Base-by-base conservation (phyloP, 768 basidiomycete species). In the Gymnopilus junonius region DNA sequence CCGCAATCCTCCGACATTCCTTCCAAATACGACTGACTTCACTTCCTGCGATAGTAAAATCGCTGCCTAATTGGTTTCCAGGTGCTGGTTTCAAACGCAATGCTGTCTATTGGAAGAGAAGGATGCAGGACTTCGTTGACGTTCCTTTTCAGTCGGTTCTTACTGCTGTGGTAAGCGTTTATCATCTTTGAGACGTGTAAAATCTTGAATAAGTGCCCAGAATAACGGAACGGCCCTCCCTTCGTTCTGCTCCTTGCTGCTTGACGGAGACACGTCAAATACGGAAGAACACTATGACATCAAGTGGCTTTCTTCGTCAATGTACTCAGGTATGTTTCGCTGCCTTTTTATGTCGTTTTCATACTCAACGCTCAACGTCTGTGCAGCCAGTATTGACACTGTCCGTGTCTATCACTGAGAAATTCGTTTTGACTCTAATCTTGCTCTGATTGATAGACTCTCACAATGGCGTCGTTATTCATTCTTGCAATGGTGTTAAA, bases 11-110 rank as follows among this genome's bases (percentile, higher is more conserved):
- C 20, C 66, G 73, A 5, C 76, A 73, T 11, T 58, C 74, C 0
- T 79, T 69, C 58, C 14, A 61, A 79, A 3, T 77, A 77, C 34
- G 75, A 81, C 48, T 58, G 68, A 0, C 29, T 74, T 14, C 71
- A 71, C 17, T 35, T 71, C 14, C 64, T 39, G 27, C 34, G 23
- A 31, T 21, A 32, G 50, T 81, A 8, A 74, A 75, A 58, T 65
- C 79, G 40, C 53, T 80, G 2, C 80, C 79, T 2, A 65, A 59
- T 4, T 80, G 76, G 74, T 62, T 80, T 46, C 79, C 80, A 39
- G 74, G 76, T 1, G 72, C 73, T 0, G 70, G 71, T 3, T 80
- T 81, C 66, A 73, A 79, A 61, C 66, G 62, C 0, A 48, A 63
- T 21, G 55, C 62, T 17, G 34, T 12, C 15, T 27, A 12, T 3